phyloP scores from a whole-genome alignment of 805 yeast genomes.

The Candida ponderosae region DNA sequence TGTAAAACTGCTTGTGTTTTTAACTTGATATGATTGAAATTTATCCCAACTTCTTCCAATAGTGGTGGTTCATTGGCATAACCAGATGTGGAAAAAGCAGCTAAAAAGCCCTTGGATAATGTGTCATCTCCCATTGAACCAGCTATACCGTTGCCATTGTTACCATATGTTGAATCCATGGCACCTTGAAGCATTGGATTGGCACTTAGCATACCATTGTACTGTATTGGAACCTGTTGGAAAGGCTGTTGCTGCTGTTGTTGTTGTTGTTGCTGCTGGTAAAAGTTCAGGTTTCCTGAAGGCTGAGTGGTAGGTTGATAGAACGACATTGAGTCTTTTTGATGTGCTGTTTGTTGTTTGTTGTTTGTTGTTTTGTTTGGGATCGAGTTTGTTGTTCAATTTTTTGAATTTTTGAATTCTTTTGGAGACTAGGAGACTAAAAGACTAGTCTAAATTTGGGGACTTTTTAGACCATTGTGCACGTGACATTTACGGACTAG shows the following conservation, averaged over 20 bases:
- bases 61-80: conserved; percentile 94
- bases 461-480: too few species aligned
- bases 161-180: conserved; percentile 22
- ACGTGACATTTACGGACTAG: too few species aligned
- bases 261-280: background rate
- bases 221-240: conserved; percentile 1
- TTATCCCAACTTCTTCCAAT: conserved; percentile 88
- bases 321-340: background rate
- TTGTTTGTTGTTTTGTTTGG: too few species aligned
- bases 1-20: conserved; percentile 84
- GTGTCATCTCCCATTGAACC: conserved; percentile 24
- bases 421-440: too few species aligned
- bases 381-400: background rate
- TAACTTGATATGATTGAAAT: conserved; percentile 76
- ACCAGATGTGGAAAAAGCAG: conserved; percentile 90
- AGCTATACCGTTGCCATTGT: conserved; percentile 12
- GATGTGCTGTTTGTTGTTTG: too few species aligned
- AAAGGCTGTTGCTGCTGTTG: background rate
- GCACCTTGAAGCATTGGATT: conserved; percentile 26
- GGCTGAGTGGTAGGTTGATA: conserved; percentile 1
- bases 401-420: too few species aligned
- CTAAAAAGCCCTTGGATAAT: conserved; percentile 69
- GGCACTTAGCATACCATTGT: conserved; percentile 2
- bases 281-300: background rate
- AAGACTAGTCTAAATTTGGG: too few species aligned